These are phyloP conservation scores for Pestalotiopsis sp. DNA, from an alignment of 2,329 filamentous ascomycete species.

Conservation along the genomic window DNA sequence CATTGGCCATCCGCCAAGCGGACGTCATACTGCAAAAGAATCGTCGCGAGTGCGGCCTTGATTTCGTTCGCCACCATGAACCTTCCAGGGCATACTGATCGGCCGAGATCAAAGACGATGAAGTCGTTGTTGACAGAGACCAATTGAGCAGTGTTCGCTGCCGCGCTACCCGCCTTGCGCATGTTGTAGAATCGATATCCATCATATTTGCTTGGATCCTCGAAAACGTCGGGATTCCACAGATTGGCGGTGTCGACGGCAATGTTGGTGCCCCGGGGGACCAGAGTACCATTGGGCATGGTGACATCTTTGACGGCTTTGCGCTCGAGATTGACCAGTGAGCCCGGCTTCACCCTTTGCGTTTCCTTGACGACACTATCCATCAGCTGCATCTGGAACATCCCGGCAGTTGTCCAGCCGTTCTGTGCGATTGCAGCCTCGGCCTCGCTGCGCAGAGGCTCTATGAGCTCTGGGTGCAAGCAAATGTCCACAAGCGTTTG, in stretches of 20 bases:
- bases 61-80: conserved; percentile 6
- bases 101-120: conserved; percentile 2
- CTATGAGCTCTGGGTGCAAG: conserved; percentile 2
- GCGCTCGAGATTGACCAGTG: not conserved
- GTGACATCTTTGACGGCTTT: not conserved
- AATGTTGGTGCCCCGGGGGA: not conserved
- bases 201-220: not conserved
- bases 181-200: not conserved
- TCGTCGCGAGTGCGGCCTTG: not conserved
- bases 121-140: conserved; percentile 36
- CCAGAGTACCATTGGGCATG: not conserved
- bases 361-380: conserved; percentile 9
- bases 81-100: conserved; percentile 4
- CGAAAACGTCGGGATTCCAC: not conserved
- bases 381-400: conserved; percentile 8
- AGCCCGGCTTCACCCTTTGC: not conserved
- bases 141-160: conserved; percentile 36
- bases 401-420: not conserved
- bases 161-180: conserved; percentile 18
- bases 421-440: not conserved
- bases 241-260: not conserved
- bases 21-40: conserved; percentile 8
- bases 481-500: not conserved
- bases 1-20: not conserved
- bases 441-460: not conserved